A percentile compares a stretch with the other conserved stretches of the same genome.
Evolutionary conservation across 169 alveolate genomes (phyloP).

Genomic region (Plasmodium chabaudi): DNA sequence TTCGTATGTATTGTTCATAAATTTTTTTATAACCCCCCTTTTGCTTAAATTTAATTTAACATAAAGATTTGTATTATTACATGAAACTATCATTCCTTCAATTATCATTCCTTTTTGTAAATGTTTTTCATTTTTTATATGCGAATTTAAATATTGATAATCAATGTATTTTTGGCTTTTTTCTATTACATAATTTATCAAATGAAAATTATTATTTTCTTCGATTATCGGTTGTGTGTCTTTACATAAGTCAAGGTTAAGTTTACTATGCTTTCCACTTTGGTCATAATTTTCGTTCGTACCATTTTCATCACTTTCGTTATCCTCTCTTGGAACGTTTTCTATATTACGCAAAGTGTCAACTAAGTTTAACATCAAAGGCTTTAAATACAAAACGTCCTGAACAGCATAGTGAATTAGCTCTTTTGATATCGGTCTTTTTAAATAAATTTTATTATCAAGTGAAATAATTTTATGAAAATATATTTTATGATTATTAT

Average conservation of each 20-base stretch:
- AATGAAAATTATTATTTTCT: not conserved
- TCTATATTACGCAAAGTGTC: not conserved
- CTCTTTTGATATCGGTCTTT: conserved; percentile 57
- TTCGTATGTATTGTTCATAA: conserved; percentile 14
- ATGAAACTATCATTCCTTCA: conserved; percentile 67
- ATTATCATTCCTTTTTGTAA: conserved; percentile 54
- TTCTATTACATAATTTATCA: conserved; percentile 19
- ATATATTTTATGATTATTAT: conserved; percentile 65
- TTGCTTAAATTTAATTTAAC: conserved; percentile 55
- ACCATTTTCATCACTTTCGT: not conserved
- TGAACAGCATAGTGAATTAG: conserved; percentile 51
- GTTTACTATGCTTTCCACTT: not conserved
- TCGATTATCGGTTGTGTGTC: not conserved
- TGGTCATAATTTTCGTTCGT: not conserved
- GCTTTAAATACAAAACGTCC: conserved; percentile 52
- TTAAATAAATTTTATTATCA: conserved; percentile 31
- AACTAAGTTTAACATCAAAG: conserved; percentile 25
- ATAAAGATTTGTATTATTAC: conserved; percentile 44
- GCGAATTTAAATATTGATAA: conserved; percentile 49
- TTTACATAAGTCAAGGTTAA: not conserved
- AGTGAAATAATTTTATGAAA: conserved; percentile 58
- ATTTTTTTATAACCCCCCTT: conserved; percentile 38
- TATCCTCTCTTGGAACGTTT: not conserved
- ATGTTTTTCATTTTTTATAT: conserved; percentile 50
- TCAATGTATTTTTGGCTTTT: conserved; percentile 39